Conservation (phyloP, 352 stramenopile genomes). For the Pythium chondricola region DNA sequence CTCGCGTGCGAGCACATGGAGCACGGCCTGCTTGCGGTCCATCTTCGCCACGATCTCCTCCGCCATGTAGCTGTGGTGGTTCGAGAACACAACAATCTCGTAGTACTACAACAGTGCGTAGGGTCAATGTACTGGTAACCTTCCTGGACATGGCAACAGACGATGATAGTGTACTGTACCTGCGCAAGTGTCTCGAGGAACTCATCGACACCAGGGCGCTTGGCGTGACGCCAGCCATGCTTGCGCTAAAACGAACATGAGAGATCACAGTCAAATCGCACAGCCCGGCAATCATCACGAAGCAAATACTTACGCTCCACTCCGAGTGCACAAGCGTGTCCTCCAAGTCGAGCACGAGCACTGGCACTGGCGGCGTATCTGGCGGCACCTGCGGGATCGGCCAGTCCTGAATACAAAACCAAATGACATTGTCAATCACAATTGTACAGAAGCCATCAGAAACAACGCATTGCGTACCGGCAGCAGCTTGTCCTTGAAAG, state of each 20-base stretch:
- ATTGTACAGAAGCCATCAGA: neutral
- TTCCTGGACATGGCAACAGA: no score
- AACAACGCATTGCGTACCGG: conserved; percentile 25
- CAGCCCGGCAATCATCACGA: no score
- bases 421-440: neutral
- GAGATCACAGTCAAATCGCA: conserved; percentile 4
- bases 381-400: conserved; percentile 74
- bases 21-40: conserved; percentile 73
- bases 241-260: conserved; percentile 41
- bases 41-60: conserved; percentile 79
- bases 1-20: conserved; percentile 80
- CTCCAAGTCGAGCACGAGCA: conserved; percentile 82
- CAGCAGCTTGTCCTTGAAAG: conserved; percentile 74
- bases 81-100: conserved; percentile 85
- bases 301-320: conserved; percentile 81
- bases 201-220: conserved; percentile 80
- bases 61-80: conserved; percentile 70
- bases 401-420: conserved; percentile 44
- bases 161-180: conserved; percentile 24
- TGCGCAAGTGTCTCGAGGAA: conserved; percentile 79
- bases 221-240: conserved; percentile 83
- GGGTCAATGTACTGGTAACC: no score
- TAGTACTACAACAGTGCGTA: conserved; percentile 77
- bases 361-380: conserved; percentile 67
- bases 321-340: conserved; percentile 86